These are phyloP conservation scores for Microcyclosporella mali DNA, from an alignment of 2,329 filamentous ascomycete species.

Conservation along the genomic window DNA sequence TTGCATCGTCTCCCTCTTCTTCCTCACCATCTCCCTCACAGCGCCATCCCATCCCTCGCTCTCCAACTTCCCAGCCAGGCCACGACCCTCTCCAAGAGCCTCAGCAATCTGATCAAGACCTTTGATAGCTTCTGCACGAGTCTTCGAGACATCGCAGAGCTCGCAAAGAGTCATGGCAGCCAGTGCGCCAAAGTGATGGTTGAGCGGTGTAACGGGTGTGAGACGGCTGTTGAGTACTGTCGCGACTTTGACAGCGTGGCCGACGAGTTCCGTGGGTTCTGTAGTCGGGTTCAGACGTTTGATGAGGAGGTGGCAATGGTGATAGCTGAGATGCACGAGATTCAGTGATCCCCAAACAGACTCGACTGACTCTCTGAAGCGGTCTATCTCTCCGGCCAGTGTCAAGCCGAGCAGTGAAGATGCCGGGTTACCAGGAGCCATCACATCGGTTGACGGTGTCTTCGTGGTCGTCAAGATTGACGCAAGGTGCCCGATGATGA, in stretches of 20 bases:
- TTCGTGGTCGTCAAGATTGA: conserved; percentile 43
- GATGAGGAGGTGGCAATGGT: conserved; percentile 61
- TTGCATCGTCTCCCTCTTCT: conserved; percentile 36
- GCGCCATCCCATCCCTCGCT: conserved; percentile 53
- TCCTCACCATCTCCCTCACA: conserved; percentile 47
- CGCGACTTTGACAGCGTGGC: conserved; percentile 54
- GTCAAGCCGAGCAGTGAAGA: conserved; percentile 44
- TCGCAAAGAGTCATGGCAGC: conserved; percentile 56
- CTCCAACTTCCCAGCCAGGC: conserved; percentile 37
- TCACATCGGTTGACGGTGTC: conserved; percentile 39
- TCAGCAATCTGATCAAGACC: conserved; percentile 54
- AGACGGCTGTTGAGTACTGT: conserved; percentile 52
- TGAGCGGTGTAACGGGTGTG: conserved; percentile 56
- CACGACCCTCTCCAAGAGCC: conserved; percentile 40
- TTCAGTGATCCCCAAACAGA: conserved; percentile 46
- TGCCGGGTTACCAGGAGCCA: conserved; percentile 37
- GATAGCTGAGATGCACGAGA: conserved; percentile 62
- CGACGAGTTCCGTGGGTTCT: conserved; percentile 53
- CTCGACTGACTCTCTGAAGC: conserved; percentile 60
- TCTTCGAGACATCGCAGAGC: conserved; percentile 50
- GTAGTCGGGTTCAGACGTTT: conserved; percentile 54
- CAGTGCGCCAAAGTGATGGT: conserved; percentile 60
- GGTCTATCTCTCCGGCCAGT: conserved; percentile 55
- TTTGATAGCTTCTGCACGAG: conserved; percentile 52
- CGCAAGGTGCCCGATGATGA: conserved; percentile 53